Percentiles rank a stretch among this genome's conserved stretches.
Evolutionary conservation across 2,329 filamentous ascomycete species (phyloP).

Genomic region (Calonectria honghensis): DNA sequence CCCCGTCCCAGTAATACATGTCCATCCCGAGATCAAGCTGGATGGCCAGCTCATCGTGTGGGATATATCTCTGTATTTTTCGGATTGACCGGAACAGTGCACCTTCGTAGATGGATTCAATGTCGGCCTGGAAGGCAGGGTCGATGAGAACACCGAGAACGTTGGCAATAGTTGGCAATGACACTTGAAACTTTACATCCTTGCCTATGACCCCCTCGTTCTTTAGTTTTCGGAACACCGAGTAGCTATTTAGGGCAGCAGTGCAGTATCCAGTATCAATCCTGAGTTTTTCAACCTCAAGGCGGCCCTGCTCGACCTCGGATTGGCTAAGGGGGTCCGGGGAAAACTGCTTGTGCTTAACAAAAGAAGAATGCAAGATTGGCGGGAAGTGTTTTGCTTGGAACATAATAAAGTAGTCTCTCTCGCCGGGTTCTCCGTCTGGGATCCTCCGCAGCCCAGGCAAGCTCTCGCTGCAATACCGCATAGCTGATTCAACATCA

Average conservation of each 20-base stretch:
- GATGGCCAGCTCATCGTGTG: slow-evolving; percentile 25
- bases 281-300: slow-evolving; percentile 15
- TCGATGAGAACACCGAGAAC: slow-evolving; percentile 25
- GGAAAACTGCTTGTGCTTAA: neutral
- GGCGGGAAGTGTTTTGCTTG: slow-evolving; percentile 25
- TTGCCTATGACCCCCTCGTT: slow-evolving; percentile 10
- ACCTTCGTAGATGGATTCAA: slow-evolving; percentile 25
- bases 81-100: slow-evolving; percentile 23
- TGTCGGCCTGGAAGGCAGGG: slow-evolving; percentile 2
- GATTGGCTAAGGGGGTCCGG: neutral
- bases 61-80: slow-evolving; percentile 22
- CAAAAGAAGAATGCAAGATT: slow-evolving; percentile 15
- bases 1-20: slow-evolving; percentile 29
- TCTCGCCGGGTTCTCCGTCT: slow-evolving; percentile 24
- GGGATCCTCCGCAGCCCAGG: slow-evolving; percentile 22
- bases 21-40: slow-evolving; percentile 34
- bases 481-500: neutral
- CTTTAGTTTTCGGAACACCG: slow-evolving; percentile 7
- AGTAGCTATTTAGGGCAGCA: slow-evolving; percentile 21
- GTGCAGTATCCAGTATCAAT: slow-evolving; percentile 24
- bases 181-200: slow-evolving; percentile 33
- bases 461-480: slow-evolving; percentile 18
- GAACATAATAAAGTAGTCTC: slow-evolving; percentile 24
- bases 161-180: slow-evolving; percentile 31
- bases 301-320: slow-evolving; percentile 13